These are phyloP conservation scores for Daldinia loculata DNA, from an alignment of 495 filamentous ascomycete species.

Conservation along the genomic window DNA sequence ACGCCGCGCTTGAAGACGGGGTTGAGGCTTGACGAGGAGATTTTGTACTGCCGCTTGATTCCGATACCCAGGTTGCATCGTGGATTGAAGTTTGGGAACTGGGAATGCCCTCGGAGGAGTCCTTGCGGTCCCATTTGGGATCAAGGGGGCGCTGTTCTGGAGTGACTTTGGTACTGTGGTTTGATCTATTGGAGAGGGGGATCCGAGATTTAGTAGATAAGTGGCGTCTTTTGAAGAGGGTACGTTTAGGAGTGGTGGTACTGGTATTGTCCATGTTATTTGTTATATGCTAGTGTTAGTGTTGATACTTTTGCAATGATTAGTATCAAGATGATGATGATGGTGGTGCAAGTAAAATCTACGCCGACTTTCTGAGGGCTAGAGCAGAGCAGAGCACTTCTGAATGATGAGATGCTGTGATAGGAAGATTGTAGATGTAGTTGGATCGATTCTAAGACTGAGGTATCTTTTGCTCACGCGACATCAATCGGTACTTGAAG, in stretches of 20 bases:
- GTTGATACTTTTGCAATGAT: slow-evolving; percentile 27
- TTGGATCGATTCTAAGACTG: background rate
- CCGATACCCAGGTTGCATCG: slow-evolving; percentile 48
- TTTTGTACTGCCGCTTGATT: slow-evolving; percentile 33
- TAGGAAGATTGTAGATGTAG: slow-evolving; percentile 18
- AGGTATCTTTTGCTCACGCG: background rate
- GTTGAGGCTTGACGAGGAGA: slow-evolving; percentile 39
- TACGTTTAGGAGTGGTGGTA: slow-evolving; percentile 6
- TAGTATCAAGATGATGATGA: slow-evolving; percentile 27
- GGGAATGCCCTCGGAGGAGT: slow-evolving; percentile 50
- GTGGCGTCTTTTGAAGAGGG: background rate
- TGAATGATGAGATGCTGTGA: slow-evolving; percentile 26
- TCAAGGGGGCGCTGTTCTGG: slow-evolving; percentile 13
- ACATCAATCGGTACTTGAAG: background rate
- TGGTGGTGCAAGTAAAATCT: slow-evolving; percentile 26
- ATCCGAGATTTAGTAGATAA: slow-evolving; percentile 29
- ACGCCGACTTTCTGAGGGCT: slow-evolving; percentile 22
- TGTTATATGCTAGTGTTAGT: slow-evolving; percentile 20
- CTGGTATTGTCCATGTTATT: slow-evolving; percentile 31
- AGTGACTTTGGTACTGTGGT: slow-evolving; percentile 19
- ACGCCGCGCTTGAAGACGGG: slow-evolving; percentile 10
- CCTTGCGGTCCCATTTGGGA: slow-evolving; percentile 42
- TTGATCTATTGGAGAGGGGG: slow-evolving; percentile 38
- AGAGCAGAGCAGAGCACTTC: slow-evolving; percentile 1
- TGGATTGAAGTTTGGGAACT: slow-evolving; percentile 51